Conservation (phyloP, 164 flowering plant species). For the Stephania yunnanensis region DNA sequence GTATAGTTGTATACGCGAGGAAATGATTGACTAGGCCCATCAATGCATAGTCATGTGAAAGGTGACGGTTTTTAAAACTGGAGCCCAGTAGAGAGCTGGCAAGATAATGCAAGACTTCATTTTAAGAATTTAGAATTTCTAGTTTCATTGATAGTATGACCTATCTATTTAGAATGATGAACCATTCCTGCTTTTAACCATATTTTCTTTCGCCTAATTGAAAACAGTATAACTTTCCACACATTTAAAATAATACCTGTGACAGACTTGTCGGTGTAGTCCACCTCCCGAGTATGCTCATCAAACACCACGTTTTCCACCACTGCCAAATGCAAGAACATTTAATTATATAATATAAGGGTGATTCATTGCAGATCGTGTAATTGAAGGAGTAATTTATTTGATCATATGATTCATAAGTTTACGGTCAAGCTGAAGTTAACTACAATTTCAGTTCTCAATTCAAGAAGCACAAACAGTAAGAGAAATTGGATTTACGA, state of each 20-base stretch:
- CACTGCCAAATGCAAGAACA: constrained; percentile 36
- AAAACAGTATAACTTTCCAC: neutral
- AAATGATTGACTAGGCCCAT: neutral
- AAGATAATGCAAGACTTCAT: neutral
- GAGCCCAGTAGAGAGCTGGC: neutral
- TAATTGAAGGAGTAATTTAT: neutral
- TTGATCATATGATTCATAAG: too few species aligned
- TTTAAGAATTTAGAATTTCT: neutral
- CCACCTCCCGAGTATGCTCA: constrained; percentile 73
- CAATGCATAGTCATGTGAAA: neutral
- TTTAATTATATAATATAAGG: neutral
- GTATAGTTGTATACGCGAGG: neutral
- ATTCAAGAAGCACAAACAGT: neutral
- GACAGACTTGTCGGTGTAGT: constrained; percentile 84
- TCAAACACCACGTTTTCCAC: constrained; percentile 87
- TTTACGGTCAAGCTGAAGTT: neutral
- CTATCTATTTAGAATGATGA: neutral
- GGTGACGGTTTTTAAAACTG: neutral
- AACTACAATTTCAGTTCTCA: neutral
- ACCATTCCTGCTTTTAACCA: neutral
- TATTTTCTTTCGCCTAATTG: neutral
- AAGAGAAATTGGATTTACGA: constrained; percentile 14
- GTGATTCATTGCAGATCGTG: too few species aligned
- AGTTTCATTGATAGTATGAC: neutral
- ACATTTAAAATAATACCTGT: constrained; percentile 49